Conservation (phyloP, 176 grass and related monocot species). For the Panicum miliaceum region DNA sequence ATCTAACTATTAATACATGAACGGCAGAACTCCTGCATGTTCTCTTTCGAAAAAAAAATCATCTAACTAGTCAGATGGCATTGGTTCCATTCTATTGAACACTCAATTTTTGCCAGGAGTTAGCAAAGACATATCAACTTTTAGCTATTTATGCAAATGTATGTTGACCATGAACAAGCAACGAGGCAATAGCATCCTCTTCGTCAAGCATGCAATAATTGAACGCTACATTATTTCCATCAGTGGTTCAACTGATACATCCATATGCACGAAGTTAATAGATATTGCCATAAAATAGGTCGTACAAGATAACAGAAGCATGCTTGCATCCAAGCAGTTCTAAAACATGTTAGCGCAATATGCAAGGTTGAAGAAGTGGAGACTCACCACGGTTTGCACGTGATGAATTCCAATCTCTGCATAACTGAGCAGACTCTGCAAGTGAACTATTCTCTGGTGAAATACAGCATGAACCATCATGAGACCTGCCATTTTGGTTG, state of each 20-base stretch:
- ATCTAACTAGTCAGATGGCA: neutral
- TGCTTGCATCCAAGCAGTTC: neutral
- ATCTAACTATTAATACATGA: no score
- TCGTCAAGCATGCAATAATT: neutral
- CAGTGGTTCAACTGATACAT: neutral
- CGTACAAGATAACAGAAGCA: neutral
- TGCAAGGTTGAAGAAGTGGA: neutral
- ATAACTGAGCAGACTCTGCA: slow-evolving; percentile 21
- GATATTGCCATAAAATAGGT: neutral
- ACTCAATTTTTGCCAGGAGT: neutral
- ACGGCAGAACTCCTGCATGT: no score
- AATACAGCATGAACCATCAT: slow-evolving; percentile 23
- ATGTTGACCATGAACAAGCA: neutral
- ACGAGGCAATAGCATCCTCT: neutral
- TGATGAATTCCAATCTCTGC: neutral
- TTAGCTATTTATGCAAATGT: neutral
- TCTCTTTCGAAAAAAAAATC: no score
- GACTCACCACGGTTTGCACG: slow-evolving; percentile 42
- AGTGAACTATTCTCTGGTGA: slow-evolving; percentile 4
- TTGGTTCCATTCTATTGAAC: neutral
- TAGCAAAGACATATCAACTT: neutral
- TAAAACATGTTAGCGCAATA: neutral
- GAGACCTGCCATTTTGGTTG: slow-evolving; percentile 19
- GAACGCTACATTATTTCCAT: neutral
- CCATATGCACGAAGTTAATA: neutral